Evolutionary conservation across 331 rosid genomes (phyloP).

Genomic region (Dryas integrifolia): DNA sequence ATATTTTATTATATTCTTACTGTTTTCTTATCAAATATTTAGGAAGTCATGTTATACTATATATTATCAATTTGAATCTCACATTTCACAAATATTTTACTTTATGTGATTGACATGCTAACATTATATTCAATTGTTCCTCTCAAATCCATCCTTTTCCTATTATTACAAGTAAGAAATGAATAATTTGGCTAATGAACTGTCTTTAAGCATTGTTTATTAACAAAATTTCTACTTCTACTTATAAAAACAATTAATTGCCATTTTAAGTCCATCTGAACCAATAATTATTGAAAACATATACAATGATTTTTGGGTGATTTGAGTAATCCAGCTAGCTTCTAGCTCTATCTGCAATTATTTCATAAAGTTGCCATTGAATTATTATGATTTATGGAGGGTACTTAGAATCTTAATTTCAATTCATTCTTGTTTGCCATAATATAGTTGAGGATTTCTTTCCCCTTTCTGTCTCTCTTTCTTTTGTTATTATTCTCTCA

Average conservation of each 20-base stretch:
- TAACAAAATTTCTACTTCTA: no score
- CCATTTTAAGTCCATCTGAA: neutral
- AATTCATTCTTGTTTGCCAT: conserved; percentile 38
- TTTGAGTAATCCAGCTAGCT: neutral
- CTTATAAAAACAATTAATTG: no score
- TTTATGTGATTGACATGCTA: no score
- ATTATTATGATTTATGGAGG: conserved; percentile 33
- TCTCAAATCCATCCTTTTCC: neutral
- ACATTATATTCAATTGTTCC: neutral
- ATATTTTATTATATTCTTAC: no score
- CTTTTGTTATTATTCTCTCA: conserved; percentile 41
- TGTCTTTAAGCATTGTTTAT: no score
- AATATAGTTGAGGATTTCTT: conserved; percentile 44
- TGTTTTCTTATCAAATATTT: no score
- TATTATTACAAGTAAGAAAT: neutral
- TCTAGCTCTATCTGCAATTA: conserved; percentile 3
- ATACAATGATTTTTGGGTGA: neutral
- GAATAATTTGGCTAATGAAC: neutral
- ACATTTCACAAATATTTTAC: no score
- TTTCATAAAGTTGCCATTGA: conserved; percentile 33
- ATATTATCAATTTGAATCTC: no score
- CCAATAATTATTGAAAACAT: neutral
- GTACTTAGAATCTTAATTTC: conserved; percentile 38
- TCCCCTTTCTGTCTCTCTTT: conserved; percentile 28
- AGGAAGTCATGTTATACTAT: no score